A percentile compares a stretch with the other conserved stretches of the same genome.
Evolutionary conservation across 768 basidiomycete genomes (phyloP).

Genomic region (Gymnopilus dilepis): DNA sequence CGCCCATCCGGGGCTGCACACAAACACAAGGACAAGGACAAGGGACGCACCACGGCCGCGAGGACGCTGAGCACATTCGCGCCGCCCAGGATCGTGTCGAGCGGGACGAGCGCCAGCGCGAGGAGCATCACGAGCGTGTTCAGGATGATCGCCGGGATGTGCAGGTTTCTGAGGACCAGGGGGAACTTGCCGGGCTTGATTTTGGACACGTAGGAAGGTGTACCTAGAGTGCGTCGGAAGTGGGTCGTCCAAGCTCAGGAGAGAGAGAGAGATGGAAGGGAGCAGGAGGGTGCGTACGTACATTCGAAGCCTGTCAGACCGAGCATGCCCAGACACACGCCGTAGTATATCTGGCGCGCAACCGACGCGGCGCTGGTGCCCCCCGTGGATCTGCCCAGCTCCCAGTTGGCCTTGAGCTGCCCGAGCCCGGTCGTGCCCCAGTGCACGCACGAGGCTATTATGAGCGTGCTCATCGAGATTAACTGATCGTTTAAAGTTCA

Average conservation of each 20-base stretch:
- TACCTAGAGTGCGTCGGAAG: too few relatives aligned
- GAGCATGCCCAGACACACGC: conserved; percentile 73
- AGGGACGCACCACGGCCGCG: conserved; percentile 52
- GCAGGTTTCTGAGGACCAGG: conserved; percentile 66
- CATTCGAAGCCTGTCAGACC: conserved; percentile 78
- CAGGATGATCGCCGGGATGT: conserved; percentile 60
- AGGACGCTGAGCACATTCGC: conserved; percentile 71
- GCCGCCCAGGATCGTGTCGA: conserved; percentile 50
- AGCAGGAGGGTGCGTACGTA: conserved; percentile 31
- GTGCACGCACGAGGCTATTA: conserved; percentile 51
- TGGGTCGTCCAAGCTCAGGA: too few relatives aligned
- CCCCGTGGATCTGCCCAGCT: conserved; percentile 34
- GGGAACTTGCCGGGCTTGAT: conserved; percentile 63
- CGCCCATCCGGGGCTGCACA: too few relatives aligned
- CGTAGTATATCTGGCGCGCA: conserved; percentile 60
- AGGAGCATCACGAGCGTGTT: conserved; percentile 63
- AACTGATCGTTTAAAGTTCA: conserved; percentile 41
- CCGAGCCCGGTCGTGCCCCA: conserved; percentile 57
- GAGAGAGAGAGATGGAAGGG: too few relatives aligned
- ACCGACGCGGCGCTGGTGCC: conserved; percentile 36
- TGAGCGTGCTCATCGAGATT: conserved; percentile 59
- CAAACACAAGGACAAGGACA: neutral
- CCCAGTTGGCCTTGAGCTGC: conserved; percentile 63
- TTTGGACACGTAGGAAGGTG: conserved; percentile 67
- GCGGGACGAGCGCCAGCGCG: conserved; percentile 63